These are phyloP conservation scores for Singerocomus rubriflavus DNA, from an alignment of 1,284 basidiomycete genomes.

Conservation along the genomic window DNA sequence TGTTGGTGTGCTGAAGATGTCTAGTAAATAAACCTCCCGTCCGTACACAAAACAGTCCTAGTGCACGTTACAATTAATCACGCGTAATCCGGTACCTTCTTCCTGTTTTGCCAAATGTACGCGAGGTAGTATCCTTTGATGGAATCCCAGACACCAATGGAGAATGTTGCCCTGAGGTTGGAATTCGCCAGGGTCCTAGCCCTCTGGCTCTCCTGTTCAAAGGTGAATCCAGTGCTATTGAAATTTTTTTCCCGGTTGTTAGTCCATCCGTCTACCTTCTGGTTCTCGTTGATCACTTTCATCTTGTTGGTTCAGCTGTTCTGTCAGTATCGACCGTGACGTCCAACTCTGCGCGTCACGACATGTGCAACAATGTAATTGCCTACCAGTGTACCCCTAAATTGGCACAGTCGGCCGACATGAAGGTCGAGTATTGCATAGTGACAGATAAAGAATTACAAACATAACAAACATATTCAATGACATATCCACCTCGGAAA, in stretches of 20 bases:
- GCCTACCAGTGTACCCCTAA: neutral
- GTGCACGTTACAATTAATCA: neutral
- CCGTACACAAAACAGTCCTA: neutral
- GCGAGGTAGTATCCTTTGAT: neutral
- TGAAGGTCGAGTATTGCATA: neutral
- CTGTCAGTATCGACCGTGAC: neutral
- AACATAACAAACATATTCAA: neutral
- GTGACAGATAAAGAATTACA: conserved; percentile 3
- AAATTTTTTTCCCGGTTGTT: neutral
- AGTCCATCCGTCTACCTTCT: neutral
- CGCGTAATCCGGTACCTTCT: neutral
- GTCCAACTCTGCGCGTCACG: neutral
- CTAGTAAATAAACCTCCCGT: neutral
- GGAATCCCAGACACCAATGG: neutral
- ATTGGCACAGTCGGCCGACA: neutral
- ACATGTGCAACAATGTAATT: neutral
- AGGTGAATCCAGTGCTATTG: neutral
- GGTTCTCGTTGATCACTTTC: too few species aligned
- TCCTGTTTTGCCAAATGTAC: neutral
- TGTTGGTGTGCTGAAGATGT: neutral
- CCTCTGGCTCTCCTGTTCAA: neutral
- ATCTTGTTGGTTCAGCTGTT: neutral
- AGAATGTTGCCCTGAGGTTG: neutral
- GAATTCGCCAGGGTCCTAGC: neutral
- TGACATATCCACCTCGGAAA: neutral